These are phyloP conservation scores for Fusarium tuaranense DNA, from an alignment of 2,329 filamentous ascomycete species.

Conservation along the genomic window DNA sequence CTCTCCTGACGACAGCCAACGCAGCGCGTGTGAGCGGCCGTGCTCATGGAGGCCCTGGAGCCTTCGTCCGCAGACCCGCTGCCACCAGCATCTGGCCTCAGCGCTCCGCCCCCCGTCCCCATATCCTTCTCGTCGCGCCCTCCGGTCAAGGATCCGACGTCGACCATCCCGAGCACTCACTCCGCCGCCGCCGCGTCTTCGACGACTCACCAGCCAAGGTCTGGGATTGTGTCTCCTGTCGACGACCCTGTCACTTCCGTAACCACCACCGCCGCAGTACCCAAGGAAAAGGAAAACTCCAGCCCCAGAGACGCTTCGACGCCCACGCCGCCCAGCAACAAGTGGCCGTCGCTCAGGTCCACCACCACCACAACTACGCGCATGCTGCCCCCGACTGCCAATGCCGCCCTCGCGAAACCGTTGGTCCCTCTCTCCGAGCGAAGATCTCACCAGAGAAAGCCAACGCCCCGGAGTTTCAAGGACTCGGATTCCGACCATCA, in stretches of 20 bases:
- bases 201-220: slow-evolving; percentile 18
- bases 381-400: slow-evolving; percentile 37
- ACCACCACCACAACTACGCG: slow-evolving; percentile 32
- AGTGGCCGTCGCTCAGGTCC: slow-evolving; percentile 40
- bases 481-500: slow-evolving; percentile 58
- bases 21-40: slow-evolving; percentile 33
- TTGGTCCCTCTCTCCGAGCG: slow-evolving; percentile 62
- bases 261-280: slow-evolving; percentile 2
- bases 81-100: slow-evolving; percentile 45
- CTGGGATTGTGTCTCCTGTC: slow-evolving; percentile 25
- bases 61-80: slow-evolving; percentile 40
- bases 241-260: slow-evolving; percentile 11
- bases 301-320: slow-evolving; percentile 23
- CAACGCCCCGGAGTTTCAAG: slow-evolving; percentile 56
- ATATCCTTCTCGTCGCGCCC: slow-evolving; percentile 20
- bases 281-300: slow-evolving; percentile 28
- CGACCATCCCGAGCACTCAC: slow-evolving; percentile 30
- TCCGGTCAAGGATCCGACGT: slow-evolving; percentile 42
- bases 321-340: slow-evolving; percentile 27
- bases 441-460: slow-evolving; percentile 56
- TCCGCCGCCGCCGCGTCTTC: slow-evolving; percentile 13
- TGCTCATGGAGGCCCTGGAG: slow-evolving; percentile 46
- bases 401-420: slow-evolving; percentile 46
- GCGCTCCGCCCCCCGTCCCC: slow-evolving; percentile 40
- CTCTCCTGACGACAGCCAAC: slow-evolving; percentile 39